Percentiles rank a stretch among this genome's conserved stretches.
Evolutionary conservation across 352 stramenopile genomes (phyloP).

Genomic region (Phytophthora capsici): DNA sequence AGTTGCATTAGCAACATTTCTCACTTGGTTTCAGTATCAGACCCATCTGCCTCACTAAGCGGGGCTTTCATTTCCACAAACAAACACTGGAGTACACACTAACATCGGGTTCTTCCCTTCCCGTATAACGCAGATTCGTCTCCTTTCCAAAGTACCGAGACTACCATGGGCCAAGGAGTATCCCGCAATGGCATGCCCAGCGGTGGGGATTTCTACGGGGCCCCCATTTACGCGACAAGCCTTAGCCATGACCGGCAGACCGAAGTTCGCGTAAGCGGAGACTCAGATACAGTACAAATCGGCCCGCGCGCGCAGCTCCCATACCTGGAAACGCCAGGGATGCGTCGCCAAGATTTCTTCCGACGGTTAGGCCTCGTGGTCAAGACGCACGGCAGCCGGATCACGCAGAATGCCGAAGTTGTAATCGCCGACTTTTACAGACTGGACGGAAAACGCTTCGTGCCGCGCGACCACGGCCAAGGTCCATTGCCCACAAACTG

Average conservation of each 20-base stretch:
- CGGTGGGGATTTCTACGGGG: constrained; percentile 82
- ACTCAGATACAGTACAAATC: constrained; percentile 72
- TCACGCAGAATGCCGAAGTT: constrained; percentile 87
- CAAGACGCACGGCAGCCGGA: constrained; percentile 82
- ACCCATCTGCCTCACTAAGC: constrained; percentile 7
- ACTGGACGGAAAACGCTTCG: constrained; percentile 80
- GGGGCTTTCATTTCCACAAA: constrained; percentile 29
- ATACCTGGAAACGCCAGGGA: constrained; percentile 63
- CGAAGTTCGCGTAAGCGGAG: constrained; percentile 73
- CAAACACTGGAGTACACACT: constrained; percentile 10
- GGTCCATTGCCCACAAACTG: constrained; percentile 67
- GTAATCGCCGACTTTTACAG: constrained; percentile 83
- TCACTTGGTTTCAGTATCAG: constrained; percentile 33
- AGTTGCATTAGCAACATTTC: constrained; percentile 39
- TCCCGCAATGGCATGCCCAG: constrained; percentile 66
- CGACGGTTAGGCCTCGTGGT: constrained; percentile 80
- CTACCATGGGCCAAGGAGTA: constrained; percentile 64
- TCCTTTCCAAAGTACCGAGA: not conserved
- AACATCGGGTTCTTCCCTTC: too few species aligned
- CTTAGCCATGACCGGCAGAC: constrained; percentile 88
- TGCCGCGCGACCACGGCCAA: constrained; percentile 74
- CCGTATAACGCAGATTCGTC: too few species aligned
- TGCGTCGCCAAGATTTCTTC: constrained; percentile 80
- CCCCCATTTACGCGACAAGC: constrained; percentile 84
- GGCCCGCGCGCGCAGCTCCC: constrained; percentile 70